Evolutionary conservation across 2,329 filamentous ascomycete genomes (phyloP).

Genomic region (Tolypocladium sp.): DNA sequence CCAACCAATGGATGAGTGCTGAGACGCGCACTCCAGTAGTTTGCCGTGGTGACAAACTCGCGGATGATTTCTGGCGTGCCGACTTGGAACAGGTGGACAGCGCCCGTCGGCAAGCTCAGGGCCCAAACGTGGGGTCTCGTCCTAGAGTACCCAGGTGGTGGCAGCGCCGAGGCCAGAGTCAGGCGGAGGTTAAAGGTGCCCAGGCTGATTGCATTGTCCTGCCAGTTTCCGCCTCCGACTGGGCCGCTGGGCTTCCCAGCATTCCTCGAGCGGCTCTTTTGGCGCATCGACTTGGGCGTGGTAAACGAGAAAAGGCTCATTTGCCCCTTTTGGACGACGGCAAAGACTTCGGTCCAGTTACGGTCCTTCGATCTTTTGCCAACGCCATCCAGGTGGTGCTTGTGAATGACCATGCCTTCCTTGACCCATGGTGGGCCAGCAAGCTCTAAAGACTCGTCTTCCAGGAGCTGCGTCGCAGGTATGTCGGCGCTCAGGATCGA

Average conservation of each 20-base stretch:
- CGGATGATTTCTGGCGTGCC: conserved; percentile 90
- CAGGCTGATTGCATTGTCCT: conserved; percentile 85
- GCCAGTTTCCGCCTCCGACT: conserved; percentile 96
- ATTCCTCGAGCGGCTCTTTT: conserved; percentile 50
- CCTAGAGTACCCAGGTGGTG: conserved; percentile 87
- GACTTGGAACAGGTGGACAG: conserved; percentile 96
- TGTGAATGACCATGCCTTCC: conserved; percentile 91
- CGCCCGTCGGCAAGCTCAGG: conserved; percentile 80
- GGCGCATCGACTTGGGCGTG: conserved; percentile 64
- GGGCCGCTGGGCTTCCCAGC: conserved; percentile 46
- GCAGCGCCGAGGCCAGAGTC: conserved; percentile 82
- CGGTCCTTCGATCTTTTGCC: conserved; percentile 91
- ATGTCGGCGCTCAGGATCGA: conserved; percentile 53
- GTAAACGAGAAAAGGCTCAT: conserved; percentile 92
- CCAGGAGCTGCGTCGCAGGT: conserved; percentile 58
- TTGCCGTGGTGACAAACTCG: conserved; percentile 89
- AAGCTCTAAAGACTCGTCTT: conserved; percentile 87
- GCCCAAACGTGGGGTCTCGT: conserved; percentile 89
- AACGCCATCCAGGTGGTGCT: conserved; percentile 84
- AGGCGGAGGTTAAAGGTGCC: conserved; percentile 83
- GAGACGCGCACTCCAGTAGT: conserved; percentile 93
- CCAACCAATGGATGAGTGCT: conserved; percentile 90
- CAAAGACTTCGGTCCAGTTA: conserved; percentile 92
- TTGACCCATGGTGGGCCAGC: conserved; percentile 97
- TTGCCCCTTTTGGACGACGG: conserved; percentile 89